These are phyloP conservation scores for Beauveria pseudobassiana DNA, from an alignment of 2,329 filamentous ascomycete genomes.

Conservation along the genomic window DNA sequence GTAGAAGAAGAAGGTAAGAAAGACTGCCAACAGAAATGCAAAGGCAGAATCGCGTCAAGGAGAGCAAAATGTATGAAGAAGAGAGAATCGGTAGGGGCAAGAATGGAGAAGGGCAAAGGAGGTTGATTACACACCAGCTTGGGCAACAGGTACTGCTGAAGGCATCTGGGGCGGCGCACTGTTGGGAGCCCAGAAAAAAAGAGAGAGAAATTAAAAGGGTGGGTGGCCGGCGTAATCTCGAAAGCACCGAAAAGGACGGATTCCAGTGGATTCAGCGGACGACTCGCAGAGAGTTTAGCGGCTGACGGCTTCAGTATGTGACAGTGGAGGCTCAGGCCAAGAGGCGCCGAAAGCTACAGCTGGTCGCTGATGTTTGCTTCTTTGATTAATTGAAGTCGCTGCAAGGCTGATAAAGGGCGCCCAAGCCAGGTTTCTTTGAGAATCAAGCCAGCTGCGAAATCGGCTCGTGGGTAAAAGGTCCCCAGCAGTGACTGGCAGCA, in stretches of 20 bases:
- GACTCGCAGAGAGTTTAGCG: neutral
- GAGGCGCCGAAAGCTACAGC: too few species aligned
- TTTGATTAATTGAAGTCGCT: too few species aligned
- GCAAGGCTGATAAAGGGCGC: too few species aligned
- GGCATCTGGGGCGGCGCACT: slow-evolving; percentile 6
- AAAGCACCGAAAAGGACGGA: neutral
- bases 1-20: slow-evolving; percentile 12
- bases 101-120: neutral
- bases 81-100: neutral
- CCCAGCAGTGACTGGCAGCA: neutral
- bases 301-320: neutral
- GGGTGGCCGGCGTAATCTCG: neutral
- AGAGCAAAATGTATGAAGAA: neutral
- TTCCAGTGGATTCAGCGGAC: neutral
- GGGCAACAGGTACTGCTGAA: slow-evolving; percentile 4
- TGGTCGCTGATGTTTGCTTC: too few species aligned
- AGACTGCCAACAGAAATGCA: slow-evolving; percentile 6
- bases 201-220: neutral
- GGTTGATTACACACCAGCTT: slow-evolving; percentile 10
- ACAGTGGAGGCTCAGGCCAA: neutral
- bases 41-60: neutral
- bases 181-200: neutral
- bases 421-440: neutral
- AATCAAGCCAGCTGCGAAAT: slow-evolving; percentile 5
- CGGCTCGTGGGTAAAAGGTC: neutral